phyloP scores from a whole-genome alignment of 768 basidiomycete species.

The Tylopilus intermedius region DNA sequence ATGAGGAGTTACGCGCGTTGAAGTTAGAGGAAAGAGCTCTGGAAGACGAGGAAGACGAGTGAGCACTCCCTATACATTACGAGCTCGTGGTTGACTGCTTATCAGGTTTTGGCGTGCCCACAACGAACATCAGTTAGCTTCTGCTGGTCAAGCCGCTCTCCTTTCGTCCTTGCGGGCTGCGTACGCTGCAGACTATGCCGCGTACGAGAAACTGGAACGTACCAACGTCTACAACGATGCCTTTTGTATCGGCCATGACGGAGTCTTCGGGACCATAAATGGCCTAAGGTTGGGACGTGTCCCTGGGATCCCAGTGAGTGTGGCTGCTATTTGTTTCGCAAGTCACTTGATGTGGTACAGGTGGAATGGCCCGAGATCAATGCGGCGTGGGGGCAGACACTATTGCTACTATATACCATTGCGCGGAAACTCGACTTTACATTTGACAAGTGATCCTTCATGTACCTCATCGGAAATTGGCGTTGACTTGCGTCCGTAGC shows the following conservation, averaged over 20 bases:
- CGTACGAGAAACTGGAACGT: conserved; percentile 78
- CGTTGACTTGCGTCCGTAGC: conserved; percentile 37
- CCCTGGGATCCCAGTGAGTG: conserved; percentile 69
- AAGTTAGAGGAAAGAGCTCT: conserved; percentile 74
- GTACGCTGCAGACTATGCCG: conserved; percentile 70
- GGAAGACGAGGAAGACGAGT: conserved; percentile 84
- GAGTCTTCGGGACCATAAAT: conserved; percentile 97
- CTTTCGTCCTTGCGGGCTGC: conserved; percentile 70
- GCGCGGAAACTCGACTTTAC: conserved; percentile 87
- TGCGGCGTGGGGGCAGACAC: conserved; percentile 95
- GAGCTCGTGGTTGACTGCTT: conserved; percentile 4
- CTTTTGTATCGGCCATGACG: conserved; percentile 92
- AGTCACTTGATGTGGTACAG: conserved; percentile 33
- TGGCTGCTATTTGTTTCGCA: background rate
- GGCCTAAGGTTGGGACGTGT: conserved; percentile 88
- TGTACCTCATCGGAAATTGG: background rate
- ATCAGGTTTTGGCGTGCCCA: conserved; percentile 77
- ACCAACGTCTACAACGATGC: conserved; percentile 96
- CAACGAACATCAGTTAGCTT: conserved; percentile 63
- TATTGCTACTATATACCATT: conserved; percentile 87
- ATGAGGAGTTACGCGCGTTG: conserved; percentile 62
- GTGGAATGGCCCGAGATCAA: conserved; percentile 99
- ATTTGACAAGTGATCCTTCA: conserved; percentile 67
- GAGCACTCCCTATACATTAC: conserved; percentile 29
- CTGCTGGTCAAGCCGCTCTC: conserved; percentile 64